Base-by-base conservation (phyloP, 495 filamentous ascomycete genomes). In the Staphylotrichum tortipilum region DNA sequence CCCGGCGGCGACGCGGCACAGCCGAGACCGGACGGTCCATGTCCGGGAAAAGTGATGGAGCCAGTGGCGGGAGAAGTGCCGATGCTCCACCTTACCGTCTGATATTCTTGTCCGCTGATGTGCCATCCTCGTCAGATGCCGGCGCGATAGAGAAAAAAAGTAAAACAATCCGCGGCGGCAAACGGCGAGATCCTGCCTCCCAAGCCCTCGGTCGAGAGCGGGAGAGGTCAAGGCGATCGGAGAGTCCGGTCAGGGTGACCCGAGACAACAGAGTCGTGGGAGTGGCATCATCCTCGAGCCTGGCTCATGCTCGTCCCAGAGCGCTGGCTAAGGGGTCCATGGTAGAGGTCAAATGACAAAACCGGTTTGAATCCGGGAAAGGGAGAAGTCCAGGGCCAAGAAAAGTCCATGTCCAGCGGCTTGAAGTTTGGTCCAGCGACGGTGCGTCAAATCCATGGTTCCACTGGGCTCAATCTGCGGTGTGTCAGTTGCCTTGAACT, bases 401-500 rank as follows among this genome's bases (percentile, higher is more conserved):
- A 36, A 30, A 34, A 23, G 40, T 19, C 8, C 19, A 15, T 10
- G 31, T 43, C 46, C 40, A 43, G 23, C 35, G 18, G 31, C 17
- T 31, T 31, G 24, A 12, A 29, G 9, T 3, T 44, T 9, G 22
- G n/a, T 19, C 22, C 22, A 24, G 35, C 28, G 26, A 11, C 26
- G 29, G 8, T n/a, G 33, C 12, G 41, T 23, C 41, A 10, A 12
- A 15, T 42, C 26, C 14, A 33, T 26, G 22, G 29, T 12, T 31
- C 10, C 24, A 44, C 15, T 12, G 14, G 34, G 33, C 24, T 22
- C 48, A 53, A 36, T 33, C 59, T 62, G 57, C 34, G 45, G 33
- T 29, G 21, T 44, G 63, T 66, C 50, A 66, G 63, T 62, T 30
- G 37, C 31, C 30, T 37, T 41, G 44, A 49, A 37, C 35, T 52